phyloP scores from a whole-genome alignment of 2,329 filamentous ascomycete species.

The Rhynchosporium graminicola region DNA sequence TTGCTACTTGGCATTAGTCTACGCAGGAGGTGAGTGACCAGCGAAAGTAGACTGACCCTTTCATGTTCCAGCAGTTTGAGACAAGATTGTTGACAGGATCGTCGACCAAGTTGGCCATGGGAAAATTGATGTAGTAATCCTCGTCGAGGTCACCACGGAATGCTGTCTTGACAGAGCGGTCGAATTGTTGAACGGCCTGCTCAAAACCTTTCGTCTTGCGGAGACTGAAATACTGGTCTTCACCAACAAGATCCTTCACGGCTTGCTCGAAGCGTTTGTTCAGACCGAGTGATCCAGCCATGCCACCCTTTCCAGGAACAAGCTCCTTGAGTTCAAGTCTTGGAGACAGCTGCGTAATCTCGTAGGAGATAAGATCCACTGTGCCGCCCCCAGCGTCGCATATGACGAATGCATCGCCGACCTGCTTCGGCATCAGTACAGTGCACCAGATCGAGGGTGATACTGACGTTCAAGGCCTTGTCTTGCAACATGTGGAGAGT shows the following conservation, averaged over 20 bases:
- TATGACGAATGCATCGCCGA: slow-evolving; percentile 61
- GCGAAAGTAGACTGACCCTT: slow-evolving; percentile 16
- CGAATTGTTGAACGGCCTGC: slow-evolving; percentile 39
- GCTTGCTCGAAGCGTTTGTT: slow-evolving; percentile 35
- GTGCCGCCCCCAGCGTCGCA: neutral
- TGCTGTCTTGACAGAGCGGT: slow-evolving; percentile 36
- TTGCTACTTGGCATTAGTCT: slow-evolving; percentile 18
- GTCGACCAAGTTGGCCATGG: slow-evolving; percentile 35
- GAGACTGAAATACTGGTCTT: slow-evolving; percentile 37
- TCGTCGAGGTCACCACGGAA: slow-evolving; percentile 34
- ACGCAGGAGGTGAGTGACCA: too few species aligned
- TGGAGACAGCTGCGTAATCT: slow-evolving; percentile 48
- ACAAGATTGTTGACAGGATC: slow-evolving; percentile 30
- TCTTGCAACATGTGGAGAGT: slow-evolving; percentile 14
- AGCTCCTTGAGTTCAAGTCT: slow-evolving; percentile 36
- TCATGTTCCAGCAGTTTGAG: slow-evolving; percentile 28
- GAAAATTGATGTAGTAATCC: slow-evolving; percentile 36
- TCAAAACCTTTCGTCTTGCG: slow-evolving; percentile 33
- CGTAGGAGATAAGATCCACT: neutral
- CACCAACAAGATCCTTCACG: slow-evolving; percentile 35
- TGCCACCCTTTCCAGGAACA: slow-evolving; percentile 33
- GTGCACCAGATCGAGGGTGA: slow-evolving; percentile 25
- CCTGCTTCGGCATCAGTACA: slow-evolving; percentile 49
- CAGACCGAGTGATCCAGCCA: slow-evolving; percentile 36
- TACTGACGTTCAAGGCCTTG: slow-evolving; percentile 40